Evolutionary conservation across 208 protist species (phyloP), one percentile per base, ranked within the genome.

Genomic region (Acanthamoeba sp.): DNA sequence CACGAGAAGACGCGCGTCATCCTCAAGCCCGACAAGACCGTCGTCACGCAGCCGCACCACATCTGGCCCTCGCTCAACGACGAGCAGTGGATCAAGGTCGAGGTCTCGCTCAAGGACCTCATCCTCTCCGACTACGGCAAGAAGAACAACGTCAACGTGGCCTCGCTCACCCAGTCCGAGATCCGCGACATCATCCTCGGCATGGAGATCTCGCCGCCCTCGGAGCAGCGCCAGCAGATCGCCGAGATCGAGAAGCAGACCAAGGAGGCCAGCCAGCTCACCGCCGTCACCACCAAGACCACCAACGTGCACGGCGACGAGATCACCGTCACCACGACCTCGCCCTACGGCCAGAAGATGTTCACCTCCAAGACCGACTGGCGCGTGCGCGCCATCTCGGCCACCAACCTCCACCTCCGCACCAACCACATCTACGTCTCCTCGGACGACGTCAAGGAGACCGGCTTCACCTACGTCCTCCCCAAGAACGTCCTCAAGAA

Each of bases 171-270:
- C 9, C 99, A 99, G 97, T 99, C 98, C 64, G 99, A 99, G 96
- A 99, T 99, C 96, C 97, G 99, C 94, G 99, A 99, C 96, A 99
- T 99, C 96, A 99, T 99, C 95, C 97, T 99, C 12, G 99, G 99
- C 88, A 99, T 99, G 98, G 98, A 99, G 94, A 99, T 99, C 96
- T 97, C 98, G 24, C 99, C 99, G 52, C 98, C 99, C 45, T 99
- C 99, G 73, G 97, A 99, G 95, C 99, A 99, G 97, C 97, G 99
- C 87, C 99, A 99, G 97, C 98, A 99, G 97, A 99, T 99, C 76
- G 99, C 99, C 71, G 99, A 99, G 93, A 99, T 99, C 94, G 99
- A 99, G 96, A 98, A 99, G 93, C 98, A 99, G 94, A 97, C 95
- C 27, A 96, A 97, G 73, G 98, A 99, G 84, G 94, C 96, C 6